Evolutionary conservation across 2,329 filamentous ascomycete genomes (phyloP), one percentile per base, ranked within the genome.

Genomic region (Cordyceps pruinosa): DNA sequence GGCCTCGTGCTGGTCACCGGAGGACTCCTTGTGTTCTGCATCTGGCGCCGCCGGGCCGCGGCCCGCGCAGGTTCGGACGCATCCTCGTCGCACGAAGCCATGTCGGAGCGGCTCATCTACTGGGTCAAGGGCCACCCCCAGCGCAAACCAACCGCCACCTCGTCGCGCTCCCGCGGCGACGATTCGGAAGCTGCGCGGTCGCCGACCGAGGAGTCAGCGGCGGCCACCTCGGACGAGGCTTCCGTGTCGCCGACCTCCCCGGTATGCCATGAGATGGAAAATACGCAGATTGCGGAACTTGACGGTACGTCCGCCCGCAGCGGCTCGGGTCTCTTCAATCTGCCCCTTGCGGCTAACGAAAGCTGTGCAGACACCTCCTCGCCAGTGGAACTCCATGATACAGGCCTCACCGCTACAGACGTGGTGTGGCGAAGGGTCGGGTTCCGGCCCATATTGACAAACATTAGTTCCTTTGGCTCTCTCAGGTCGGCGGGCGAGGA

Each of bases 1-100:
- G 83, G 82, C 3, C 62, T 87, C 41, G 76, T 85, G 45, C 70
- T 83, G 49, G 51, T 86, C 41, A 79, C 78, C 1, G 75, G 77
- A 19, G 59, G 80, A 5, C 70, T 78, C 25, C 73, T 85, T 15
- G 71, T 73, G 6, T 72, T 81, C 42, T 71, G 83, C 21, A 71
- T 86, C 21, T 82, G 77, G 69, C 75, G 79, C 8, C 76, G 77
- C 8, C 44, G 50, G 1, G 8, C 15, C 7, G 48, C 34, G 4
- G 13, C 28, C 12, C 25, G 30, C 15, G 13, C 2, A 8, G 17
- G 58, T 8, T 21, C 39, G 4, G 39, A 51, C 21, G 23, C 30
- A 5, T 34, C 46, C 2, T 47, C 53, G 2, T 34, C 58, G 23
- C 25, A 44, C 5, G 77, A 80, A 44, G 72, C 73, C 26, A 72